Base-by-base conservation (phyloP, 805 yeast genomes). In the Starmerella geochares region DNA sequence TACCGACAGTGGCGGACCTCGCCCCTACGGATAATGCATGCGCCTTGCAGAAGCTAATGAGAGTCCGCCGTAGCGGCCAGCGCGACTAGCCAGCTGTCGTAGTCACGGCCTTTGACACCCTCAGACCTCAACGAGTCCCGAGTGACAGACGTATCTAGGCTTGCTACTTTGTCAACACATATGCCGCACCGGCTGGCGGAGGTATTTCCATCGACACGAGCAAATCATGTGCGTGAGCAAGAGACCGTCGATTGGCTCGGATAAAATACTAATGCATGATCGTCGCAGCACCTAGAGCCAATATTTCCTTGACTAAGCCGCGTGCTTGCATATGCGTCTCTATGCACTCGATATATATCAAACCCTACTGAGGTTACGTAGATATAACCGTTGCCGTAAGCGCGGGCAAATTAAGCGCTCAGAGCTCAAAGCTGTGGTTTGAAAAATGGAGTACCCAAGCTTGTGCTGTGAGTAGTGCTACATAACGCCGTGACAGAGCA, bases 41-140 rank as follows among this genome's bases (percentile, higher is more conserved):
- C 29, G 23, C 42, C 42, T 38, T 38, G 42, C 29, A 23, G 42
- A 25, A n/a, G n/a, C n/a, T n/a, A n/a, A n/a, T n/a, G n/a, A n/a
- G n/a, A n/a, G n/a, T n/a, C n/a, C n/a, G n/a, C n/a, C n/a, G n/a
- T n/a, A n/a, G n/a, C n/a, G n/a, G n/a, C n/a, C n/a, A n/a, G n/a
- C n/a, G n/a, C n/a, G n/a, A n/a, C n/a, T n/a, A n/a, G n/a, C n/a
- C n/a, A n/a, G n/a, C n/a, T n/a, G n/a, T n/a, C n/a, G n/a, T n/a
- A n/a, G n/a, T n/a, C n/a, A n/a, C n/a, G n/a, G n/a, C n/a, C n/a
- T n/a, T n/a, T n/a, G n/a, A n/a, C n/a, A n/a, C n/a, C n/a, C n/a
- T n/a, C n/a, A n/a, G n/a, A n/a, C n/a, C n/a, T n/a, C n/a, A n/a
- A n/a, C n/a, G n/a, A n/a, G n/a, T 27, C 11, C 11, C 8, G 11